Conservation (phyloP, 805 yeast genomes). For the Cyberlindnera subsufficiens region DNA sequence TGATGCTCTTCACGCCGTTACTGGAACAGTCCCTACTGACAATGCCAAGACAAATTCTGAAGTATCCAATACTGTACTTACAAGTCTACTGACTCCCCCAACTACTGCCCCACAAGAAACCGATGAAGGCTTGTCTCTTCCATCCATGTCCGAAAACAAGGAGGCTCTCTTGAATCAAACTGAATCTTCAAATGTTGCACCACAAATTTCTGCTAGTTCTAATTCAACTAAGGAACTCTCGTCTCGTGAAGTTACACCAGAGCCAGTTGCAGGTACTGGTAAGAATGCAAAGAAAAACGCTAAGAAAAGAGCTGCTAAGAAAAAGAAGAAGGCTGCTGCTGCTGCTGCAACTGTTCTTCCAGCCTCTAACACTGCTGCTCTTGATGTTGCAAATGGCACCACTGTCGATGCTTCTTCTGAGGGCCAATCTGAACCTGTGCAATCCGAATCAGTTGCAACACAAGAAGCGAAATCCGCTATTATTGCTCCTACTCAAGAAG, state of each 20-base stretch:
- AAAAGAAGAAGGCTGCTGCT: constrained; percentile 16
- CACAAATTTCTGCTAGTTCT: background rate
- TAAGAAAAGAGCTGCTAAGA: constrained; percentile 18
- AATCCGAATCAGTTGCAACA: background rate
- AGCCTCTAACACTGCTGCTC: constrained; percentile 2
- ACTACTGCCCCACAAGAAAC: constrained; percentile 5
- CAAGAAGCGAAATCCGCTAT: background rate
- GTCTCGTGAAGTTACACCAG: constrained; percentile 14
- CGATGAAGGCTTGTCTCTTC: background rate
- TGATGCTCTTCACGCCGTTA: constrained; percentile 13
- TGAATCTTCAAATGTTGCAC: background rate
- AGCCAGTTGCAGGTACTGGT: constrained; percentile 4
- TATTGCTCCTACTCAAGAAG: background rate
- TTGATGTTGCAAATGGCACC: background rate
- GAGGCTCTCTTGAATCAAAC: constrained; percentile 4
- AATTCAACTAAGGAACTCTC: constrained; percentile 5
- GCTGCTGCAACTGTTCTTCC: constrained; percentile 4
- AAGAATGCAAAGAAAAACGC: constrained; percentile 19
- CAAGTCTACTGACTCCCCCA: constrained; percentile 20
- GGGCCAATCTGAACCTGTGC: background rate
- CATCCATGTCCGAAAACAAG: background rate
- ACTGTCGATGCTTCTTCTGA: background rate
- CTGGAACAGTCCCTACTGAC: constrained; percentile 5
- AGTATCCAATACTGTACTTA: background rate
- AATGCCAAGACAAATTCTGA: constrained; percentile 7